Evolutionary conservation across 495 filamentous ascomycete species (phyloP).

Genomic region (Xylaria bambusicola): DNA sequence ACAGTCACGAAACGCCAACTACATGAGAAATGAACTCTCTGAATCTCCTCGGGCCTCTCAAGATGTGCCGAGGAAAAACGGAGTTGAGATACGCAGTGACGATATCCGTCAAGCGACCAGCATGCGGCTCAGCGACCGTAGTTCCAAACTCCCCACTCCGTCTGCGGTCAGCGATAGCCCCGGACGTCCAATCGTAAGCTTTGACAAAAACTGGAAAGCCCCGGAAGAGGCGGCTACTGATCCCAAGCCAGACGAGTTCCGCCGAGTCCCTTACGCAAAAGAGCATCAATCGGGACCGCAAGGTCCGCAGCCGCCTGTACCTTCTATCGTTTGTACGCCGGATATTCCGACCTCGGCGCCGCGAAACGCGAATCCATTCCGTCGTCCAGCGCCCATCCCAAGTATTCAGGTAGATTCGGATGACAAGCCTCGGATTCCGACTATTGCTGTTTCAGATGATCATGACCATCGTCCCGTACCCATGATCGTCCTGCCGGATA

Average conservation of each 20-base stretch:
- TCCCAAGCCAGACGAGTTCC: conserved; percentile 50
- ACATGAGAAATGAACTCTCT: conserved; percentile 61
- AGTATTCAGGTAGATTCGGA: conserved; percentile 44
- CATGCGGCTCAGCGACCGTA: conserved; percentile 81
- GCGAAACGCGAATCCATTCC: conserved; percentile 33
- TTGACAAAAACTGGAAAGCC: conserved; percentile 78
- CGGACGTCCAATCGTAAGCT: conserved; percentile 91
- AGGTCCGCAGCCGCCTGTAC: conserved; percentile 43
- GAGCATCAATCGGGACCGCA: conserved; percentile 32
- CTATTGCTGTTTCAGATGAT: conserved; percentile 28
- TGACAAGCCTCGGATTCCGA: conserved; percentile 30
- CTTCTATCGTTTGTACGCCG: conserved; percentile 63
- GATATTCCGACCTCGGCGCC: conserved; percentile 39
- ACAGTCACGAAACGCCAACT: conserved; percentile 72
- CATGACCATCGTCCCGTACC: conserved; percentile 35
- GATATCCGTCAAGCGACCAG: conserved; percentile 90
- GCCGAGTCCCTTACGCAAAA: conserved; percentile 32
- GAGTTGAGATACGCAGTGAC: conserved; percentile 77
- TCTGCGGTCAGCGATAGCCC: conserved; percentile 81
- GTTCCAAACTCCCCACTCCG: conserved; percentile 79
- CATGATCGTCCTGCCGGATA: conserved; percentile 49
- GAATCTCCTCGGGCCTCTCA: conserved; percentile 34
- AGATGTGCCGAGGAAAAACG: conserved; percentile 62
- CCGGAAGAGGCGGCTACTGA: conserved; percentile 60
- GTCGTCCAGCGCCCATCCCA: conserved; percentile 38